phyloP scores from a whole-genome alignment of 2,329 filamentous ascomycete genomes.

The Capronia epimyces region DNA sequence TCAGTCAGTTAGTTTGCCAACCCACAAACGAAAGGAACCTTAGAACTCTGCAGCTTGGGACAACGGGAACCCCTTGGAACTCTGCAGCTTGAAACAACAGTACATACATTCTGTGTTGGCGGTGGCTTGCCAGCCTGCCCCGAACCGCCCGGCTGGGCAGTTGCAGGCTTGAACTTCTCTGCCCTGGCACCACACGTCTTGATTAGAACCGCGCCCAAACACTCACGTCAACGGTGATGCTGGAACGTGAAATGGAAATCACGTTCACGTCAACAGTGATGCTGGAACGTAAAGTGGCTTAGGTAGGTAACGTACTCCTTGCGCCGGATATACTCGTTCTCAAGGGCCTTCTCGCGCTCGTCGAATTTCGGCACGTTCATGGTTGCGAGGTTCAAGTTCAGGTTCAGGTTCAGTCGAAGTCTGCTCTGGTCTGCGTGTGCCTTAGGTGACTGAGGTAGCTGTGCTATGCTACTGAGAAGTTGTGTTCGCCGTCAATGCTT shows the following conservation, averaged over 20 bases:
- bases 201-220: no score
- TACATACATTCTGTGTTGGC: conserved; percentile 11
- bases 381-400: no score
- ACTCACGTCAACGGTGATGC: no score
- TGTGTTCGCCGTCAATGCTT: no score
- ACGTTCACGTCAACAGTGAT: neutral
- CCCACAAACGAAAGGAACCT: neutral
- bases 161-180: conserved; percentile 20
- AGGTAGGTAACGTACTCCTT: conserved; percentile 21
- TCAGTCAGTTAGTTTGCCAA: no score
- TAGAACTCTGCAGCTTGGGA: no score
- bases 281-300: neutral
- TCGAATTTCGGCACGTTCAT: conserved; percentile 28
- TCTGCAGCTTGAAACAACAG: no score
- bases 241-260: neutral
- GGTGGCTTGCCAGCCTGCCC: conserved; percentile 1
- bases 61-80: no score
- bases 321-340: conserved; percentile 27
- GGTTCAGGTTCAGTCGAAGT: no score
- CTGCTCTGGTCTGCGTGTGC: no score
- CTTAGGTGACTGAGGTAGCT: no score
- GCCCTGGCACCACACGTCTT: conserved; percentile 1
- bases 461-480: no score
- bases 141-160: conserved; percentile 7
- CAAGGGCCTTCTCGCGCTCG: conserved; percentile 26